These are phyloP conservation scores for Nigrospora oryzae DNA, from an alignment of 2,329 filamentous ascomycete species.

Conservation along the genomic window DNA sequence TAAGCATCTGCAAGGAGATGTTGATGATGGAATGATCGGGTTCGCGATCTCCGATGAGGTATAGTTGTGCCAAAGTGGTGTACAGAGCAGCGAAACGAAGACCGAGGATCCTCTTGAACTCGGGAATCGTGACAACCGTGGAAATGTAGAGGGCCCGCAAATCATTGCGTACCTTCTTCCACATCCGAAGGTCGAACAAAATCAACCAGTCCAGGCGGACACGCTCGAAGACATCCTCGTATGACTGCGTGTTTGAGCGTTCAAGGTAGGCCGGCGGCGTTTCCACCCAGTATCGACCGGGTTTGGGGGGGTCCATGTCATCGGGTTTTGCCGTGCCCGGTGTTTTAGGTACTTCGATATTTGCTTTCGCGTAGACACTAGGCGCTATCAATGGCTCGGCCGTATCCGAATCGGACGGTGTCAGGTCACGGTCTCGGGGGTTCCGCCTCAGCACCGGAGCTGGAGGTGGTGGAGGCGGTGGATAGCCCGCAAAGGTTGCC, in stretches of 20 bases:
- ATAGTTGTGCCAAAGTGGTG: conserved; percentile 86
- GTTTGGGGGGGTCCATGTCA: conserved; percentile 45
- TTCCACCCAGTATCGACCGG: conserved; percentile 79
- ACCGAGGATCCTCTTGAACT: conserved; percentile 91
- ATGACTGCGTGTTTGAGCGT: conserved; percentile 53
- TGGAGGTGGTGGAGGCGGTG: conserved; percentile 57
- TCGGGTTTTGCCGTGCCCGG: conserved; percentile 42
- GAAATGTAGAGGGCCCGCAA: conserved; percentile 91
- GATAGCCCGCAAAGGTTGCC: conserved; percentile 69
- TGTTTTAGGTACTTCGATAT: conserved; percentile 73
- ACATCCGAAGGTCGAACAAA: conserved; percentile 87
- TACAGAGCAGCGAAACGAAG: conserved; percentile 93
- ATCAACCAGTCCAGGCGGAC: conserved; percentile 92
- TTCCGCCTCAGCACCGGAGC: conserved; percentile 37
- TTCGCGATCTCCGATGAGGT: conserved; percentile 90
- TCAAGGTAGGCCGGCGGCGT: conserved; percentile 64
- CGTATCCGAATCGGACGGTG: conserved; percentile 66
- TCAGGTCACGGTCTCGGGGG: conserved; percentile 49
- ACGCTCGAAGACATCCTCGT: conserved; percentile 83
- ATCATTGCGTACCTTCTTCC: conserved; percentile 91
- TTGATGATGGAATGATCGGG: conserved; percentile 99
- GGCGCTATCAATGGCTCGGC: conserved; percentile 58
- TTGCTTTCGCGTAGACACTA: conserved; percentile 53
- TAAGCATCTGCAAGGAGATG: conserved; percentile 91
- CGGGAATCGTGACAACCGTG: conserved; percentile 87